Percentiles rank a stretch among this genome's conserved stretches.
phyloP scores from a whole-genome alignment of 352 stramenopile genomes.

The Globisporangium viniferum region DNA sequence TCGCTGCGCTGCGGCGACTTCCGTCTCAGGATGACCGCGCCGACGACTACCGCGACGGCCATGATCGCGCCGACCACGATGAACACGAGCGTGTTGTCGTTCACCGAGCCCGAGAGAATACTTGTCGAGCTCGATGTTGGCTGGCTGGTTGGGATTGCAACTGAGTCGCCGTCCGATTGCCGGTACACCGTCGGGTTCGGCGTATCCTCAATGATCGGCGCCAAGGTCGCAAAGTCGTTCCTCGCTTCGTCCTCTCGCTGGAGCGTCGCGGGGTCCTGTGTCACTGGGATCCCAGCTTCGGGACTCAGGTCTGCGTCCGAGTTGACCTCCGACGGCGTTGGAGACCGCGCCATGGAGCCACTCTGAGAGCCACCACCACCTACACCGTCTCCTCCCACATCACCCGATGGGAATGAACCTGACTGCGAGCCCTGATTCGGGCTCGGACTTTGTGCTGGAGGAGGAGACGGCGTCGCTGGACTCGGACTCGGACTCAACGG shows the following conservation, averaged over 20 bases:
- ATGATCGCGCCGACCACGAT: constrained; percentile 14
- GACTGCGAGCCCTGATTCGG: constrained; percentile 10
- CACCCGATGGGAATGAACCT: constrained; percentile 2
- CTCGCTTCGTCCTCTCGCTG: constrained; percentile 1
- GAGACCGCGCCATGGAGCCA: not conserved
- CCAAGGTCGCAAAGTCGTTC: constrained; percentile 21
- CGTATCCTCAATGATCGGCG: constrained; percentile 13
- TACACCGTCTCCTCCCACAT: not conserved
- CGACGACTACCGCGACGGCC: constrained; percentile 11
- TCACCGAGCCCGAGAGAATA: not conserved
- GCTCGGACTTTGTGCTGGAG: constrained; percentile 1
- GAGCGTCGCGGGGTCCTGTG: not conserved
- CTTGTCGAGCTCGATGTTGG: constrained; percentile 11
- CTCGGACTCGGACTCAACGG: not conserved
- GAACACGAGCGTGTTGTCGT: constrained; percentile 20
- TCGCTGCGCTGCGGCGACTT: constrained; percentile 10
- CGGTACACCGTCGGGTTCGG: constrained; percentile 4
- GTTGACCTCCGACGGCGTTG: not conserved
- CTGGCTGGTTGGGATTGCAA: not conserved
- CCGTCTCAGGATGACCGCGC: constrained; percentile 15
- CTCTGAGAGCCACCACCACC: not conserved
- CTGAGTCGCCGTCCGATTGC: not conserved
- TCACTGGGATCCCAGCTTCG: not conserved
- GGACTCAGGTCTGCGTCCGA: not conserved
- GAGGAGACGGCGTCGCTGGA: not conserved